phyloP scores from a whole-genome alignment of 2,329 filamentous ascomycete species.

The Colletotrichum sp. region DNA sequence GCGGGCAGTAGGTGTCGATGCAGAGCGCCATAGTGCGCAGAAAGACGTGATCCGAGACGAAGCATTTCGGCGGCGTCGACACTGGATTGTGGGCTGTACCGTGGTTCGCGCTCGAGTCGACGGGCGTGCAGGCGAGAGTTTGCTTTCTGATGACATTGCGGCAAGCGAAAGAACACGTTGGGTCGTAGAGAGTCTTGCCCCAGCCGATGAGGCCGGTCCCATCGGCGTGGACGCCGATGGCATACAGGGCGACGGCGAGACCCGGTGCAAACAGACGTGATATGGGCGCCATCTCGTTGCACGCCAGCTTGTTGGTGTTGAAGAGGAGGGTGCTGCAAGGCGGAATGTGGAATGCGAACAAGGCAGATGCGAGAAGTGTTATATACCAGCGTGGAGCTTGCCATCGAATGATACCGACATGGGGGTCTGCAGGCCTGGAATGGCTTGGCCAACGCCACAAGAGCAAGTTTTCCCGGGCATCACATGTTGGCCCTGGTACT shows the following conservation, averaged over 20 bases:
- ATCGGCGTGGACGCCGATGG: neutral
- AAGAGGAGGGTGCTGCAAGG: neutral
- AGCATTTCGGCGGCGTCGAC: constrained; percentile 28
- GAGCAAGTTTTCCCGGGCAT: neutral
- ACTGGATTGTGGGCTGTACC: constrained; percentile 12
- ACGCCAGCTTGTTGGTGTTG: neutral
- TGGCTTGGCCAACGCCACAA: constrained; percentile 9
- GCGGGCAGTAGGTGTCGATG: constrained; percentile 26
- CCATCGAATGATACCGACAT: neutral
- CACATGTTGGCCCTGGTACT: neutral
- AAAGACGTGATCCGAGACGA: constrained; percentile 28
- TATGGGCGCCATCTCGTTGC: neutral
- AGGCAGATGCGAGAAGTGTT: neutral
- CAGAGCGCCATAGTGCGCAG: constrained; percentile 29
- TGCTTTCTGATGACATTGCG: constrained; percentile 24
- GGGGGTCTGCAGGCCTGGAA: neutral
- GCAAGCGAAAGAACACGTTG: constrained; percentile 34
- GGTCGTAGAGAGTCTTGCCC: constrained; percentile 19
- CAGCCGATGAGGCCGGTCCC: constrained; percentile 18
- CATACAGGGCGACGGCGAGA: neutral
- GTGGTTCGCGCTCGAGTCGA: neutral
- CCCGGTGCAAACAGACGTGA: neutral
- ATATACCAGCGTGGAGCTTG: neutral
- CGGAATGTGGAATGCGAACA: neutral
- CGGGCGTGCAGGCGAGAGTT: constrained; percentile 26